Conservation (phyloP, 2,329 filamentous ascomycete species). For the Colletotrichum camelliae region DNA sequence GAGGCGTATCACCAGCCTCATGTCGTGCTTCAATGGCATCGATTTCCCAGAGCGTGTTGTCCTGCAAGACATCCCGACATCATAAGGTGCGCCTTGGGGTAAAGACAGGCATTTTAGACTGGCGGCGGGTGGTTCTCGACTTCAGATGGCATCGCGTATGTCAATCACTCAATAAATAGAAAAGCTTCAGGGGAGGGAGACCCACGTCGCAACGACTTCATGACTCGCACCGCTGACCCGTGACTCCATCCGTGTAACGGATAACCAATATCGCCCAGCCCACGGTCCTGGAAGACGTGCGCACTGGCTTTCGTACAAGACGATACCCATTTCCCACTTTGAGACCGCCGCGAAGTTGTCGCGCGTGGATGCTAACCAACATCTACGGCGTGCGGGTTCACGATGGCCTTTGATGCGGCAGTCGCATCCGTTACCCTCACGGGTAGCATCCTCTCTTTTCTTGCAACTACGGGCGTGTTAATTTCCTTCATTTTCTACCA, state of each 20-base stretch:
- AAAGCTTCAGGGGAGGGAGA: constrained; percentile 5
- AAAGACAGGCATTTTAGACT: not conserved
- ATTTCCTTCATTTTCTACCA: constrained; percentile 18
- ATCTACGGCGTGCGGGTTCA: constrained; percentile 18
- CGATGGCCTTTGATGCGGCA: constrained; percentile 20
- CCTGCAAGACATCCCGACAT: not conserved
- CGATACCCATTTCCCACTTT: constrained; percentile 10
- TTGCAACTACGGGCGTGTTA: constrained; percentile 11
- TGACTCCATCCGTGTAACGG: constrained; percentile 10
- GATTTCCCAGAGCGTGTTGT: not conserved
- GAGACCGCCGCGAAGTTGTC: not conserved
- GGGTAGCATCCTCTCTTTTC: constrained; percentile 18
- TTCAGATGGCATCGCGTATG: constrained; percentile 12
- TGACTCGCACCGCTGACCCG: constrained; percentile 14
- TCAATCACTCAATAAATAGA: constrained; percentile 16
- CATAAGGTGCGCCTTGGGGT: not conserved
- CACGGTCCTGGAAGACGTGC: not conserved
- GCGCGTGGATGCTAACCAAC: constrained; percentile 9
- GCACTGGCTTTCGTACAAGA: constrained; percentile 17
- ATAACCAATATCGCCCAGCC: not conserved
- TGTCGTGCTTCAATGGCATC: not conserved
- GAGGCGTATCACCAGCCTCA: not conserved
- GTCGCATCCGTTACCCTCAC: constrained; percentile 16
- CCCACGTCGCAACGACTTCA: constrained; percentile 13
- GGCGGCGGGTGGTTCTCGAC: not conserved